phyloP scores from a whole-genome alignment of 352 stramenopile genomes.

The Aphanomyces cochlioides region DNA sequence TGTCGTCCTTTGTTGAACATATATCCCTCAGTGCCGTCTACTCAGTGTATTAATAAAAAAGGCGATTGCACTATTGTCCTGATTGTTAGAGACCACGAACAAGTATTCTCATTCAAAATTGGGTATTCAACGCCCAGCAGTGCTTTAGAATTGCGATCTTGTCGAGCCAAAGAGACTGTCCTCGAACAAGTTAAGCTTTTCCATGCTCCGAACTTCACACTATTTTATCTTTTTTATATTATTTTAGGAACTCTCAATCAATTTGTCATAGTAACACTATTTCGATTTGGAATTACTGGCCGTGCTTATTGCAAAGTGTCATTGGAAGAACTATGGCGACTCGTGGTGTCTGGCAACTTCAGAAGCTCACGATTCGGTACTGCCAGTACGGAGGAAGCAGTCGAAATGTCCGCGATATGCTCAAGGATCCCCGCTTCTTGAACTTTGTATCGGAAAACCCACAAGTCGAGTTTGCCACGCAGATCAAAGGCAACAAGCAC shows the following conservation, averaged over 20 bases:
- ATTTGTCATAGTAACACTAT: constrained; percentile 1
- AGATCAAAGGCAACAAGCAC: constrained; percentile 80
- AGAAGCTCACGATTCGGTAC: constrained; percentile 79
- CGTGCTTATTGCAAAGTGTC: neutral
- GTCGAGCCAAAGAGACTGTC: too few species aligned
- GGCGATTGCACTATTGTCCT: too few species aligned
- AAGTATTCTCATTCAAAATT: too few species aligned
- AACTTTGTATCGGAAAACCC: constrained; percentile 85
- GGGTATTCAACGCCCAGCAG: too few species aligned
- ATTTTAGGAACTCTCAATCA: neutral
- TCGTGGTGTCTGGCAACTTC: constrained; percentile 71
- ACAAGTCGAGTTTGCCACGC: constrained; percentile 77
- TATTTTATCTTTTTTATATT: neutral
- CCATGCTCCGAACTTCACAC: too few species aligned
- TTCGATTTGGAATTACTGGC: constrained; percentile 8
- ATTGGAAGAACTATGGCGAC: constrained; percentile 48
- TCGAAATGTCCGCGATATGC: constrained; percentile 67
- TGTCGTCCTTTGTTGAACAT: too few species aligned
- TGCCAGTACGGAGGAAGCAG: constrained; percentile 76
- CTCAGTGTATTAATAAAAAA: too few species aligned
- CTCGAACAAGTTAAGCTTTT: too few species aligned
- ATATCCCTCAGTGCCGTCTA: too few species aligned
- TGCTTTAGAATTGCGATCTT: too few species aligned
- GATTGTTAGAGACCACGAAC: too few species aligned
- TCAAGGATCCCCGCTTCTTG: constrained; percentile 71